Conservation (phyloP, 768 basidiomycete genomes). For the Mycena metata region DNA sequence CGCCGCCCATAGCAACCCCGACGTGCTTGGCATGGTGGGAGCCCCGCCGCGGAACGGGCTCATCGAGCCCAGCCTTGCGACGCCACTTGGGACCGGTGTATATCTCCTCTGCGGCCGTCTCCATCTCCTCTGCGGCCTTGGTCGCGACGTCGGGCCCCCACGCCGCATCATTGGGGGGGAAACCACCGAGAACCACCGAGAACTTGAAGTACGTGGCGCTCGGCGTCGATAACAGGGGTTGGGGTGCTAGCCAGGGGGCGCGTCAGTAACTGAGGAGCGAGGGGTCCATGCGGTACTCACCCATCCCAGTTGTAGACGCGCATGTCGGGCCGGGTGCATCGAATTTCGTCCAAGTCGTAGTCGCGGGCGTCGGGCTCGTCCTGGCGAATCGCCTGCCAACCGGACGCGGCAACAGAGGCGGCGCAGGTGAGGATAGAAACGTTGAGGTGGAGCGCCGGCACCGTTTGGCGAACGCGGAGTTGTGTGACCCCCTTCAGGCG, state of each 20-base stretch:
- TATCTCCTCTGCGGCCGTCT: not conserved
- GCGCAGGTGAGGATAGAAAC: not conserved
- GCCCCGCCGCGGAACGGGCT: not conserved
- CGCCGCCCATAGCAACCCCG: constrained; percentile 7
- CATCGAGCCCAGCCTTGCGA: not conserved
- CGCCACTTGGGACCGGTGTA: not conserved
- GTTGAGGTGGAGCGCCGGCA: not conserved
- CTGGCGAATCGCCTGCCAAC: not conserved
- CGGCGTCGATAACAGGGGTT: not conserved
- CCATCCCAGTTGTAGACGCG: constrained; percentile 28
- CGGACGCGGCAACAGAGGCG: not conserved
- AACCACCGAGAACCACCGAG: not conserved
- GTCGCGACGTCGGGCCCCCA: constrained; percentile 1
- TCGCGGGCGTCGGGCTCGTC: too few species aligned
- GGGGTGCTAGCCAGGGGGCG: not conserved
- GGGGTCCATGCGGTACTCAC: not conserved
- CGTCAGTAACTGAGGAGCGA: too few species aligned
- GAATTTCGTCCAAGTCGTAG: too few species aligned
- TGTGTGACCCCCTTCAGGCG: not conserved
- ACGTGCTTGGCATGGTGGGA: constrained; percentile 2
- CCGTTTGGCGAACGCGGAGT: not conserved
- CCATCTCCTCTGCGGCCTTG: too few species aligned
- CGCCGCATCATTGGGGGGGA: not conserved
- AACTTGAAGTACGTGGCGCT: too few species aligned
- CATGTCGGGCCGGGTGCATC: constrained; percentile 18